Percentiles rank a stretch among this genome's conserved stretches.
Conservation (phyloP, 371 early-diverging fungal species). For the Umbelopsis sp. region DNA sequence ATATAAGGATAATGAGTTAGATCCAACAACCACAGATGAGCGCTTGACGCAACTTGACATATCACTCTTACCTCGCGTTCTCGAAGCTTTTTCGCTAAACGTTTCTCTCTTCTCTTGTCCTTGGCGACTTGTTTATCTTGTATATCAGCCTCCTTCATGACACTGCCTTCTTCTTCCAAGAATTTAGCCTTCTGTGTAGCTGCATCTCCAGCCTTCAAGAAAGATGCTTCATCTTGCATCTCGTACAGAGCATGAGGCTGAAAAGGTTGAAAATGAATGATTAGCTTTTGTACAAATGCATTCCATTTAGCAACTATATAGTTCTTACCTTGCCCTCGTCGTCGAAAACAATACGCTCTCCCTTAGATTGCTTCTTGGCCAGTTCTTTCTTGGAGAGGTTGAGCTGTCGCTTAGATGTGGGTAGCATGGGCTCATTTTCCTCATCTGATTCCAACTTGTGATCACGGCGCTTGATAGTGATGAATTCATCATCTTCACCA, state of each 20-base stretch:
- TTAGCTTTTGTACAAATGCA: not conserved
- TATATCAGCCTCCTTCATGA: slow-evolving; percentile 75
- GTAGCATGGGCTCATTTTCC: slow-evolving; percentile 37
- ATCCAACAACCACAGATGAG: not conserved
- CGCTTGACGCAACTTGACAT: not conserved
- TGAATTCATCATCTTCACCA: slow-evolving; percentile 73
- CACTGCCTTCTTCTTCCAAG: slow-evolving; percentile 61
- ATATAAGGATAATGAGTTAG: not conserved
- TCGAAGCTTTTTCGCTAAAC: slow-evolving; percentile 65
- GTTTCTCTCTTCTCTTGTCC: slow-evolving; percentile 76
- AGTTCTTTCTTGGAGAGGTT: slow-evolving; percentile 74
- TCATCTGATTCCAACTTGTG: slow-evolving; percentile 64
- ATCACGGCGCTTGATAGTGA: slow-evolving; percentile 79
- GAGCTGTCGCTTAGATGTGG: slow-evolving; percentile 71
- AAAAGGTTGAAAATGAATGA: slow-evolving; percentile 1
- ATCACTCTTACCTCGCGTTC: slow-evolving; percentile 52
- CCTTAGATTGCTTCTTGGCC: slow-evolving; percentile 68
- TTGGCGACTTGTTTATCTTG: slow-evolving; percentile 72
- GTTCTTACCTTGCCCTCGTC: slow-evolving; percentile 84
- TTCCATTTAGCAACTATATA: not conserved
- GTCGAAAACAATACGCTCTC: slow-evolving; percentile 85
- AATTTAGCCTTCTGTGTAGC: slow-evolving; percentile 64
- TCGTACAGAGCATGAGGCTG: slow-evolving; percentile 74
- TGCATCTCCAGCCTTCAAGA: slow-evolving; percentile 76
- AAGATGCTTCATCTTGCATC: slow-evolving; percentile 78